Evolutionary conservation across 1,139 yeast genomes (phyloP).

Genomic region (Geotrichum siamense): DNA sequence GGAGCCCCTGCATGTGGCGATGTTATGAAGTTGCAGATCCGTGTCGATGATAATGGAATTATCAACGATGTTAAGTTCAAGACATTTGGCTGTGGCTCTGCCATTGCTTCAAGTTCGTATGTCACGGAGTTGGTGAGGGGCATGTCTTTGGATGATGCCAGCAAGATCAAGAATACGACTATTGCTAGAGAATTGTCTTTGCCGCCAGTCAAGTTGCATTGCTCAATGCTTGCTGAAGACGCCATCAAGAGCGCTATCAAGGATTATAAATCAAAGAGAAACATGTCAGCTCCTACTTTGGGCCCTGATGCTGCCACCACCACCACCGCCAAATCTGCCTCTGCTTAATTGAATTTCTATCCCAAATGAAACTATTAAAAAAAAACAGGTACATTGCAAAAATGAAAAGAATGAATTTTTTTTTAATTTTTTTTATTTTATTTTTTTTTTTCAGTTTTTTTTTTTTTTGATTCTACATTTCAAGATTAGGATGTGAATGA

Average conservation of each 20-base stretch:
- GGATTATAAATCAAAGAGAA: conserved; percentile 75
- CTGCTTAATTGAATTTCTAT: too few relatives aligned
- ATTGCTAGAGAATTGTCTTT: conserved; percentile 88
- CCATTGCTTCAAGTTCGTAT: conserved; percentile 91
- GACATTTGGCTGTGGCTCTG: conserved; percentile 98
- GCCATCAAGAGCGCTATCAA: conserved; percentile 96
- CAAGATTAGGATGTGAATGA: too few relatives aligned
- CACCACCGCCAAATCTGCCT: too few relatives aligned
- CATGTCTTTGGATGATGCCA: conserved; percentile 89
- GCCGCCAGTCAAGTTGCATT: conserved; percentile 96
- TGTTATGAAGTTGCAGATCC: conserved; percentile 94
- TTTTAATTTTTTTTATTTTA: too few relatives aligned
- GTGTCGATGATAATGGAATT: conserved; percentile 85
- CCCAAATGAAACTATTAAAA: too few relatives aligned
- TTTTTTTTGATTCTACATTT: too few relatives aligned
- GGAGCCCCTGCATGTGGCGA: conserved; percentile 99
- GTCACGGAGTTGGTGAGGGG: conserved; percentile 96
- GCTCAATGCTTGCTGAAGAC: conserved; percentile 98
- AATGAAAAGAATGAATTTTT: too few relatives aligned
- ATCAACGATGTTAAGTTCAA: conserved; percentile 94
- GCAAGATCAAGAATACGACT: conserved; percentile 79
- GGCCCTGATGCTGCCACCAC: conserved; percentile 27
- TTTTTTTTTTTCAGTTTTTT: too few relatives aligned
- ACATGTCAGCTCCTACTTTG: conserved; percentile 31
- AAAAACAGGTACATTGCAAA: too few relatives aligned